Evolutionary conservation across 129 eudicot genomes (phyloP).

Genomic region (Pseudognaphalium luteoalbum): DNA sequence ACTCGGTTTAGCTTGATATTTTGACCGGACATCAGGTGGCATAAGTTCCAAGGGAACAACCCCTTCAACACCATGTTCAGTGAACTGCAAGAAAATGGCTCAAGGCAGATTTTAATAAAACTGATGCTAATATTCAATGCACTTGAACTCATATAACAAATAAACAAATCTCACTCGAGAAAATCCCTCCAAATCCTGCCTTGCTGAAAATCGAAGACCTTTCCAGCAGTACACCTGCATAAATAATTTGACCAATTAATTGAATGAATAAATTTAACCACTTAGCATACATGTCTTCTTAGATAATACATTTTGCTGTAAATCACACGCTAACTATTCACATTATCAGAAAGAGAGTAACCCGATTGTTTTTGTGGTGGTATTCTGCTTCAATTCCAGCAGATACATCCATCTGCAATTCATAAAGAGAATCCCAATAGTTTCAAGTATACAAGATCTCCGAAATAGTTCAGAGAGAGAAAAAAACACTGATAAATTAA

Average conservation of each 20-base stretch:
- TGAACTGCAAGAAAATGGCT: constrained; percentile 52
- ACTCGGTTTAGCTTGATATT: constrained; percentile 78
- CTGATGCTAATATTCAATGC: background rate
- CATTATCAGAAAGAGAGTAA: constrained; percentile 35
- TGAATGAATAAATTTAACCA: background rate
- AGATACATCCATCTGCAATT: constrained; percentile 76
- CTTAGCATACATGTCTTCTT: background rate
- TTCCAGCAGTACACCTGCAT: constrained; percentile 96
- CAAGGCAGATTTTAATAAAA: background rate
- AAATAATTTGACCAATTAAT: background rate
- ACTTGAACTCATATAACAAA: background rate
- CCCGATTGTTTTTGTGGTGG: constrained; percentile 93
- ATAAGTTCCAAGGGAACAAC: constrained; percentile 89
- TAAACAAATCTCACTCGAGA: constrained; percentile 61
- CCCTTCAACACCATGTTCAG: constrained; percentile 93
- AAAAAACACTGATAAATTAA: background rate
- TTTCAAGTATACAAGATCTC: constrained; percentile 6
- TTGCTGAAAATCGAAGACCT: constrained; percentile 93
- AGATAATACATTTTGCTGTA: background rate
- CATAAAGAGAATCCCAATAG: constrained; percentile 10
- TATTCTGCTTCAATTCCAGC: constrained; percentile 97
- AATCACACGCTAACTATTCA: background rate
- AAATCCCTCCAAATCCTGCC: constrained; percentile 97
- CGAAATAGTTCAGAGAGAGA: background rate
- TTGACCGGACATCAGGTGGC: constrained; percentile 72